Evolutionary conservation across 768 basidiomycete species (phyloP).

Genomic region (Serpula lacrymans): DNA sequence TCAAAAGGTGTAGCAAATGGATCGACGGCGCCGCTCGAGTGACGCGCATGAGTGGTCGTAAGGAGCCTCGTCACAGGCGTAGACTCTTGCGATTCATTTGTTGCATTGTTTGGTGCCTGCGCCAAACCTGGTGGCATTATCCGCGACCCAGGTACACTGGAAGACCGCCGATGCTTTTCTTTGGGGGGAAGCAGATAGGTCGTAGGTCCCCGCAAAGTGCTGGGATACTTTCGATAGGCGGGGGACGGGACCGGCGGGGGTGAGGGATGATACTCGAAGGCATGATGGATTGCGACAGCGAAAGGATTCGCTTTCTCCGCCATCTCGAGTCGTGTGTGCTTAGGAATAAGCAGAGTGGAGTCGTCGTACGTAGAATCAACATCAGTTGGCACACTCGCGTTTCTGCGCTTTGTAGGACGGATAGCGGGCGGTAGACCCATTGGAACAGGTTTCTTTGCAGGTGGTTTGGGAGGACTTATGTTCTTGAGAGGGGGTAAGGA

Average conservation of each 20-base stretch:
- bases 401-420: constrained; percentile 27
- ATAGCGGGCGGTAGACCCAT: constrained; percentile 37
- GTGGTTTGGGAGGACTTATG: constrained; percentile 8
- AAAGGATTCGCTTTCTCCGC: constrained; percentile 23
- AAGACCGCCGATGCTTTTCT: constrained; percentile 18
- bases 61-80: constrained; percentile 43
- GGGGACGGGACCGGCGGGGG: constrained; percentile 8
- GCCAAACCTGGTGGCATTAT: background rate
- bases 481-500: constrained; percentile 21
- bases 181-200: constrained; percentile 14
- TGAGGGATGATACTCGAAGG: constrained; percentile 24
- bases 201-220: constrained; percentile 14
- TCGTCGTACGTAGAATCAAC: constrained; percentile 25
- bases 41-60: constrained; percentile 39
- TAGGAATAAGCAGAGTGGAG: constrained; percentile 13
- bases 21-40: constrained; percentile 31
- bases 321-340: constrained; percentile 15
- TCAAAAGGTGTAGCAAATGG: constrained; percentile 82
- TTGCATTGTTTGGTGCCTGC: constrained; percentile 16
- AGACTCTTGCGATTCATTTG: constrained; percentile 17
- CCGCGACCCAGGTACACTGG: constrained; percentile 13
- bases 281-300: constrained; percentile 42
- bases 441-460: constrained; percentile 24
- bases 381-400: constrained; percentile 35
- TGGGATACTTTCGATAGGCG: constrained; percentile 15